Base-by-base conservation (phyloP, 164 flowering plant species). In the Saururus chinensis region DNA sequence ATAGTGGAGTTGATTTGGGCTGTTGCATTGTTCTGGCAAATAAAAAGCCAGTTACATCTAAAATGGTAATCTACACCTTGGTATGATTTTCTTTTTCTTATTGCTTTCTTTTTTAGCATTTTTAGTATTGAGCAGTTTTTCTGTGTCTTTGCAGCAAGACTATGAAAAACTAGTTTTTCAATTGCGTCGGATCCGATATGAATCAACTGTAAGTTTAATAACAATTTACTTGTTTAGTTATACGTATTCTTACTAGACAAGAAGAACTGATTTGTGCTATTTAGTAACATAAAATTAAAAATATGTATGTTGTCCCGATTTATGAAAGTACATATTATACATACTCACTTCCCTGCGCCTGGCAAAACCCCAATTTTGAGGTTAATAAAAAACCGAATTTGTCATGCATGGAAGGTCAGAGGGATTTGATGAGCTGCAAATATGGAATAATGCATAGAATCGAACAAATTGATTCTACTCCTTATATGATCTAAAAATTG, bases 21-120 rank as follows among this genome's bases (percentile, higher is more conserved):
- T 82, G 98, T 59, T 85, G 89, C 58, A 58, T 81, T 71, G 96
- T 89, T 63, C 66, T 92, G 71, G 96, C 96, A 63, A 92, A 92
- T 63, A 89, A 92, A 74, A 92, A 83, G 76, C 93, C 96, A 66
- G 82, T 92, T 62, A 83, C 92, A 62, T 80, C 90, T 63, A 60
- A 76, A 49, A 55, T 86, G 78, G 98, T 92, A 80, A 74, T 17
- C 57, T 63, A n/a, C 17, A 20, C 30, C 23, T 16, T 62, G 23
- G 6, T 22, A 19, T 19, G 21, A 21, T 61, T 20, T 53, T 53
- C 53, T 21, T 4, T 21, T 40, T 26, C 53, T n/a, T 63, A 56
- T 42, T 42, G 19, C 20, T 60, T 6, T 52, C 51, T 12, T 9
- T 30, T 62, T 23, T 0, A 20, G 23, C n/a, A 24, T 24, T 60